These are phyloP conservation scores for Gossypium longicalyx DNA, from an alignment of 345 rosid genomes.

Conservation along the genomic window DNA sequence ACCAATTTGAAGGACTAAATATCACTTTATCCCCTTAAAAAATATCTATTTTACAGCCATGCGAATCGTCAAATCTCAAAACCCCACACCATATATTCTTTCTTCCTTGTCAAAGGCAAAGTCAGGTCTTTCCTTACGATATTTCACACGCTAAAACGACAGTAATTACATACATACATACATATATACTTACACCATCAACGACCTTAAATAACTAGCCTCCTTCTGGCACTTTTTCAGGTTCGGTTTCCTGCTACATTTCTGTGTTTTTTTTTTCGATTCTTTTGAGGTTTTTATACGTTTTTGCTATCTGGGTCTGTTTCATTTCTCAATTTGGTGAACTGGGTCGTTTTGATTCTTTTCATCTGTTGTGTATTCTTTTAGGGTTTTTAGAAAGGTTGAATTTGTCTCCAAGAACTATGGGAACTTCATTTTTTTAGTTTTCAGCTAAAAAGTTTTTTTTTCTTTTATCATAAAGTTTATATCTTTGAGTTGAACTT, in stretches of 20 bases:
- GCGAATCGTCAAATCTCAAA: no score
- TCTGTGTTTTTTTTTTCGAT: neutral
- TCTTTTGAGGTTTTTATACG: constrained; percentile 14
- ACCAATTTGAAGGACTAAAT: no score
- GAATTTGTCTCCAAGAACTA: neutral
- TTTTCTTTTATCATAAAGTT: neutral
- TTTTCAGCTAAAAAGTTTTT: neutral
- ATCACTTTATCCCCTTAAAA: no score
- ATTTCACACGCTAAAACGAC: neutral
- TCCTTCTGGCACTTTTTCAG: neutral
- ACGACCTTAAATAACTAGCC: neutral
- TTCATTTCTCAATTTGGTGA: constrained; percentile 24
- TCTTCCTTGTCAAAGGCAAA: neutral
- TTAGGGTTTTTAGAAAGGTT: neutral
- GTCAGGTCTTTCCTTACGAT: neutral
- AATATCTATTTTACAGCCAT: no score
- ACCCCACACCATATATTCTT: neutral
- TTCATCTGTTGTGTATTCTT: neutral
- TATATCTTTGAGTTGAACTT: constrained; percentile 5
- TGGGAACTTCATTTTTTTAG: neutral
- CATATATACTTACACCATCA: neutral
- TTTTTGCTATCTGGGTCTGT: constrained; percentile 14
- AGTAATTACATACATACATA: neutral
- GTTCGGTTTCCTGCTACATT: neutral
- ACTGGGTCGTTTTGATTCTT: constrained; percentile 19